These are phyloP conservation scores for Niveomyces coronatus DNA, from an alignment of 2,329 filamentous ascomycete genomes.

Conservation along the genomic window DNA sequence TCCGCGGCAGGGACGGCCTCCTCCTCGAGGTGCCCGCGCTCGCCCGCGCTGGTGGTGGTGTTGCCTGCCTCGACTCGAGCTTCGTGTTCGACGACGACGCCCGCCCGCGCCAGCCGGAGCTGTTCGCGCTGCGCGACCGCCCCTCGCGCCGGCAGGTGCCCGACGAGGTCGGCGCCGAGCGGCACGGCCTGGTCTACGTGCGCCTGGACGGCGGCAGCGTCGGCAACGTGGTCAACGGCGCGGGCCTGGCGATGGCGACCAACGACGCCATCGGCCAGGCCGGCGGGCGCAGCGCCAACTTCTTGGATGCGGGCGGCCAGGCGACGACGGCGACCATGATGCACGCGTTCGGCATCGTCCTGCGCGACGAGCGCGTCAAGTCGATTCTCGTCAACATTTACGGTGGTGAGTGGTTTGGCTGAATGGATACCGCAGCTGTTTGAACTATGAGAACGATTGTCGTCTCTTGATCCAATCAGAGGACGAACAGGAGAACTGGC, in stretches of 20 bases:
- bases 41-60: conserved; percentile 18
- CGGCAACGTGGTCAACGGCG: conserved; percentile 80
- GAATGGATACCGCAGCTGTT: no score
- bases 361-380: conserved; percentile 60
- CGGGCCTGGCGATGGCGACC: conserved; percentile 85
- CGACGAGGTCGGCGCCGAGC: conserved; percentile 30
- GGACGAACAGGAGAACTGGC: background rate
- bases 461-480: background rate
- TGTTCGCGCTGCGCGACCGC: conserved; percentile 30
- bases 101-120: conserved; percentile 25
- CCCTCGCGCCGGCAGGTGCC: conserved; percentile 20
- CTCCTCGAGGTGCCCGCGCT: conserved; percentile 33
- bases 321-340: conserved; percentile 75
- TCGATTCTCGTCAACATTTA: conserved; percentile 53
- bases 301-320: conserved; percentile 83
- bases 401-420: no score
- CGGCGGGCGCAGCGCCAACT: conserved; percentile 66
- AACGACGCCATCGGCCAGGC: conserved; percentile 64
- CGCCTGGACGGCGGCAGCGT: conserved; percentile 50
- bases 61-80: conserved; percentile 26
- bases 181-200: conserved; percentile 70
- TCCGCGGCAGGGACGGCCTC: conserved; percentile 36
- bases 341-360: conserved; percentile 62
- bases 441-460: no score
- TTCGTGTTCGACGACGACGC: conserved; percentile 41